Percentiles rank a stretch among this genome's conserved stretches.
Evolutionary conservation across 495 filamentous ascomycete species (phyloP).

Genomic region (Paragyromitra xinjiangensis): DNA sequence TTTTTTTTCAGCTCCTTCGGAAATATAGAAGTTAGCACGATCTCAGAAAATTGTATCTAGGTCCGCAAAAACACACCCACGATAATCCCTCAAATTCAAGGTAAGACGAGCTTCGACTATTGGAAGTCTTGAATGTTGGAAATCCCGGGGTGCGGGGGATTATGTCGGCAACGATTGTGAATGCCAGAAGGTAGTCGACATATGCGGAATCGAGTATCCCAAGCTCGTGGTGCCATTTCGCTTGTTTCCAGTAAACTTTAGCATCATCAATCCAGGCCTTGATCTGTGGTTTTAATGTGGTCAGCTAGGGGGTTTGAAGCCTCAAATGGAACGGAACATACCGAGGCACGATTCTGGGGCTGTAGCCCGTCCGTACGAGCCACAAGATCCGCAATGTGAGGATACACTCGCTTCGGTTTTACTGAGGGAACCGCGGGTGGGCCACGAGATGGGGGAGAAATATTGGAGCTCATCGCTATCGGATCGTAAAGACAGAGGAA

Average conservation of each 20-base stretch:
- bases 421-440: slow-evolving; percentile 24
- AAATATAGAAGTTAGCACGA: slow-evolving; percentile 28
- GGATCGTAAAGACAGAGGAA: slow-evolving; percentile 11
- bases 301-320: slow-evolving; percentile 8
- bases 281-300: slow-evolving; percentile 40
- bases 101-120: slow-evolving; percentile 52
- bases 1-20: slow-evolving; percentile 57
- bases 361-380: slow-evolving; percentile 55
- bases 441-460: slow-evolving; percentile 43
- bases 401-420: slow-evolving; percentile 60
- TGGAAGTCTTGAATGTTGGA: slow-evolving; percentile 62
- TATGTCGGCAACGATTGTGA: slow-evolving; percentile 75
- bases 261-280: slow-evolving; percentile 57
- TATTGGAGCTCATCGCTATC: slow-evolving; percentile 52
- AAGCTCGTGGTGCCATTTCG: slow-evolving; percentile 51
- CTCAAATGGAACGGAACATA: slow-evolving; percentile 20
- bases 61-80: slow-evolving; percentile 23
- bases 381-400: slow-evolving; percentile 79
- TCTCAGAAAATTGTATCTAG: not conserved
- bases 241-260: slow-evolving; percentile 44
- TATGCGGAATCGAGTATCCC: slow-evolving; percentile 69
- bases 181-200: slow-evolving; percentile 81
- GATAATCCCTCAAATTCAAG: slow-evolving; percentile 35
- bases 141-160: slow-evolving; percentile 78
- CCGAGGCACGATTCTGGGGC: slow-evolving; percentile 47